A percentile compares a stretch with the other conserved stretches of the same genome.
Conservation (phyloP, 2,329 filamentous ascomycete species). For the Lasiodiplodia citricola region DNA sequence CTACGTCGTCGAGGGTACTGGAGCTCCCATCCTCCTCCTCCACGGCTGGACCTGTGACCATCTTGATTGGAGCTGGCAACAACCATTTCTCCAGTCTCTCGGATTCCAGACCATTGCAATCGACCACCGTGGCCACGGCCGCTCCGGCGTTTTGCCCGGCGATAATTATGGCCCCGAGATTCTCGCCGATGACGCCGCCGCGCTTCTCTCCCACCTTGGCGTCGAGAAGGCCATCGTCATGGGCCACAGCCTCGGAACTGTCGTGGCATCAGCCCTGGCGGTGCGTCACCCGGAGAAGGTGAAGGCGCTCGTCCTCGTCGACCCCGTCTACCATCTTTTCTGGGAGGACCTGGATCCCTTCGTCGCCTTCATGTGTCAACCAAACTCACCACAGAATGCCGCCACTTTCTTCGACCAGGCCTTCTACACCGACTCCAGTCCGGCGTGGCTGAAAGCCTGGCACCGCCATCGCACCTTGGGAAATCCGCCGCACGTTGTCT, state of each 20-base stretch:
- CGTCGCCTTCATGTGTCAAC: neutral
- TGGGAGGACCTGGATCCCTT: conserved; percentile 23
- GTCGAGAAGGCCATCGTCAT: conserved; percentile 26
- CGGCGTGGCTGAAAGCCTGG: conserved; percentile 33
- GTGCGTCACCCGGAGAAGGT: conserved; percentile 28
- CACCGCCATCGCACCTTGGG: conserved; percentile 28
- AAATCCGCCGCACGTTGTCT: conserved; percentile 29
- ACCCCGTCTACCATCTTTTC: conserved; percentile 29
- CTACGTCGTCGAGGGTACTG: conserved; percentile 55
- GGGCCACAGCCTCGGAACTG: conserved; percentile 33
- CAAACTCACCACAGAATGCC: neutral
- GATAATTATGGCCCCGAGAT: conserved; percentile 26
- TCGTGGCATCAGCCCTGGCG: conserved; percentile 29
- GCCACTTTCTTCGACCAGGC: neutral
- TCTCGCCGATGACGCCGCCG: conserved; percentile 29
- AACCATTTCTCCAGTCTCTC: conserved; percentile 30
- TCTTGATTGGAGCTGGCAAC: conserved; percentile 33
- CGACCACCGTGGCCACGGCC: conserved; percentile 34
- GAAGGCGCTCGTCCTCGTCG: conserved; percentile 31
- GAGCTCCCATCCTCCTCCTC: conserved; percentile 82
- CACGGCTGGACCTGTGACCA: conserved; percentile 55
- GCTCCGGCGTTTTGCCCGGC: conserved; percentile 28
- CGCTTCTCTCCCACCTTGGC: conserved; percentile 20
- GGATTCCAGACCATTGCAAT: conserved; percentile 30
- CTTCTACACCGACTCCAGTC: conserved; percentile 19